Base-by-base conservation (phyloP, 2,329 filamentous ascomycete genomes). In the Penicillium sp. region DNA sequence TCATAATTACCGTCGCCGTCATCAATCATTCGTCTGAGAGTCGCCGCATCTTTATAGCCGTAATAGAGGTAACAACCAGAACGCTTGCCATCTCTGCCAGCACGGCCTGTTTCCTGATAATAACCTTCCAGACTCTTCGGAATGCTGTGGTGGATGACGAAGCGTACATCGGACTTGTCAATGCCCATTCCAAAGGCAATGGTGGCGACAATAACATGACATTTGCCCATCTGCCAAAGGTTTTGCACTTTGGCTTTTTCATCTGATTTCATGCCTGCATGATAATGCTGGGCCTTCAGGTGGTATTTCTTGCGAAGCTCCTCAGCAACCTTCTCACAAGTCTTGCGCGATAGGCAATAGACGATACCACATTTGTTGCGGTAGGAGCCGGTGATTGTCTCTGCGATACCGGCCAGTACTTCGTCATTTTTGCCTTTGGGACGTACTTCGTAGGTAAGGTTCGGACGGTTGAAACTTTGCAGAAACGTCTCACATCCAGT, bases 141-240 rank as follows among this genome's bases (percentile, higher is more conserved):
- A 5, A 99, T 80, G 36, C 86, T 89, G 64, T 96, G 88, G 67
- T 99, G 95, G 33, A 99, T 90, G 27, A 99, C 94, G 68, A 96
- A 99, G 23, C 94, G 89, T 41, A 99, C 94, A 68, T 99, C 89
- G 0, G 92, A 84, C 71, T 99, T 99, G 77, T 99, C 94, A 59
- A 99, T 99, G n/a, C 94, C 94, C 94, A 99, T 99, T 6, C 94
- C 94, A 68, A 99, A 99, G 20, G 94, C 94, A 70, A 99, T 97
- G 0, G 94, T 99, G 17, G 94, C 95, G 43, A 99, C 94, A 36
- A 99, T 95, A 27, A 99, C 89, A 61, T 96, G 89, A 64, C 87
- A 83, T 45, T 79, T 75, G 5, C 91, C 91, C 36, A 75, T 77
- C 70, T 99, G 94, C 94, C 94, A 99, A 24, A 85, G 73, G 54